These are phyloP conservation scores for Gonapodya prolifera DNA, from an alignment of 192 early-diverging fungal species.

Conservation along the genomic window DNA sequence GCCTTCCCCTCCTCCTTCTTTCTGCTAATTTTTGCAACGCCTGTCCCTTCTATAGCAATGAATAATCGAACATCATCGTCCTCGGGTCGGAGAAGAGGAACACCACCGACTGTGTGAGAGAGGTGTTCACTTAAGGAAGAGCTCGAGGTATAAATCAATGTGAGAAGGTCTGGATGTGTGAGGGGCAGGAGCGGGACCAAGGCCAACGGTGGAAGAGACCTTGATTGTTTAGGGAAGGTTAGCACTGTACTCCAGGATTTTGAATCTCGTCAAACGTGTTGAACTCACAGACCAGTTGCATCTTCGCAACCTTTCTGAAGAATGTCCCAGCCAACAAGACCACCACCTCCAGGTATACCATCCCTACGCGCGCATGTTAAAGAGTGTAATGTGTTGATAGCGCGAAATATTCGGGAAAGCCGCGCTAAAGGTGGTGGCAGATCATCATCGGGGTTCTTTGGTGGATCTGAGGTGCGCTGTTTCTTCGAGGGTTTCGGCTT, in stretches of 20 bases:
- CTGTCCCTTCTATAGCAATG: not conserved
- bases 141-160: not conserved
- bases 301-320: not conserved
- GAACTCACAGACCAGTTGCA: not conserved
- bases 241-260: not conserved
- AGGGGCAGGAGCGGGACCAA: not conserved
- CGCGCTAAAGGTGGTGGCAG: not conserved
- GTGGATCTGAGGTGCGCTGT: not conserved
- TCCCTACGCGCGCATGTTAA: not conserved
- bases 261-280: not conserved
- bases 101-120: not conserved
- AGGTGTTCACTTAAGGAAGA: not conserved
- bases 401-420: not conserved
- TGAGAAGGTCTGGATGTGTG: not conserved
- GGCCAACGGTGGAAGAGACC: not conserved
- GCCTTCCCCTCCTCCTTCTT: not conserved
- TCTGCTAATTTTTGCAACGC: not conserved
- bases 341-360: not conserved
- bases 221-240: not conserved
- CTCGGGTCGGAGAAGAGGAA: not conserved
- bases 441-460: not conserved
- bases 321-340: not conserved
- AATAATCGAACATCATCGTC: not conserved
- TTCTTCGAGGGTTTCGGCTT: too few relatives aligned
- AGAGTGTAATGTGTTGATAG: not conserved